Percentiles rank a stretch among this genome's conserved stretches.
Evolutionary conservation across 2,329 filamentous ascomycete genomes (phyloP).

Genomic region (Coleophoma crateriformis): DNA sequence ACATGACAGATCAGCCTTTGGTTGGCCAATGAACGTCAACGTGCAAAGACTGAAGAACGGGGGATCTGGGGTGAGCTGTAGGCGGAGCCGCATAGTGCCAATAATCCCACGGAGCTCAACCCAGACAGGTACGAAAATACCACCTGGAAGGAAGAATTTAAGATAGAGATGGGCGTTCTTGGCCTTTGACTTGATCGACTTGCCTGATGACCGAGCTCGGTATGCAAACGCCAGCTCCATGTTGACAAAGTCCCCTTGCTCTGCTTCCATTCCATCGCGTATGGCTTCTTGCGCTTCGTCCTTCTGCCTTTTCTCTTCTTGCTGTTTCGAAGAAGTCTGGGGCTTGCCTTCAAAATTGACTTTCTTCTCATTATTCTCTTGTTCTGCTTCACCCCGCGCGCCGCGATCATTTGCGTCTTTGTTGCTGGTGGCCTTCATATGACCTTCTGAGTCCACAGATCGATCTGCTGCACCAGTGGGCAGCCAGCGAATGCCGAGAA

Average conservation of each 20-base stretch:
- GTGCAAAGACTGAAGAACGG: constrained; percentile 74
- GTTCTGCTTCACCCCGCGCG: constrained; percentile 31
- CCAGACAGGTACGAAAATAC: constrained; percentile 59
- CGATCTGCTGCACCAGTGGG: constrained; percentile 63
- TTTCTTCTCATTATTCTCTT: constrained; percentile 25
- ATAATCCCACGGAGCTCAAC: constrained; percentile 69
- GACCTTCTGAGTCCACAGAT: constrained; percentile 53
- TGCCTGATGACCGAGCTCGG: constrained; percentile 54
- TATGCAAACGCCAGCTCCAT: constrained; percentile 73
- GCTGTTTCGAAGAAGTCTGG: constrained; percentile 25
- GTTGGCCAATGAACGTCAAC: constrained; percentile 69
- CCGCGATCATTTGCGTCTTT: constrained; percentile 44
- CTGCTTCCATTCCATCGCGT: constrained; percentile 62
- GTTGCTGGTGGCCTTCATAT: constrained; percentile 34
- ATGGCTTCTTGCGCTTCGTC: constrained; percentile 30
- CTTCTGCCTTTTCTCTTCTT: constrained; percentile 21
- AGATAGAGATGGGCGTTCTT: constrained; percentile 70
- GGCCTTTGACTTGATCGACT: constrained; percentile 54
- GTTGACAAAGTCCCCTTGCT: constrained; percentile 75
- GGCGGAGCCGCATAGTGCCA: constrained; percentile 61
- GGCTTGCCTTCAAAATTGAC: constrained; percentile 27
- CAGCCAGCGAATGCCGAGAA: constrained; percentile 67
- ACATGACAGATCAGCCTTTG: constrained; percentile 65
- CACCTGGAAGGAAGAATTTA: constrained; percentile 61
- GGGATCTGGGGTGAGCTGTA: constrained; percentile 71